Conservation (phyloP, 2,329 filamentous ascomycete genomes). For the Alternaria alternata region DNA sequence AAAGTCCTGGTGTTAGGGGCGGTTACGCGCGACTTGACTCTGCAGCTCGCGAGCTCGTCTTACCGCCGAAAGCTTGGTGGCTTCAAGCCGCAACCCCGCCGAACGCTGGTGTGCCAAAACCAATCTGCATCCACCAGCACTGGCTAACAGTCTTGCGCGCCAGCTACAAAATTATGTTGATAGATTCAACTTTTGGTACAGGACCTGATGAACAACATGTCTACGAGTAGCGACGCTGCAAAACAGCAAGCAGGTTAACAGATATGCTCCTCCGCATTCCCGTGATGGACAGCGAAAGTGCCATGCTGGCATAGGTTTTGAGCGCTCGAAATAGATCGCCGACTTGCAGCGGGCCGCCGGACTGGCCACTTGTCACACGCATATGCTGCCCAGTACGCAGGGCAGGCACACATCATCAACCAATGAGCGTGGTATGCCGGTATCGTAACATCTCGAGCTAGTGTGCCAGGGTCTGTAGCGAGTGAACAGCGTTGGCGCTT, state of each 20-base stretch:
- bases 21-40: constrained; percentile 16
- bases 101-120: background rate
- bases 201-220: background rate
- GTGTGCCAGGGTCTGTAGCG: constrained; percentile 39
- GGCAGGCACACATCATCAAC: constrained; percentile 36
- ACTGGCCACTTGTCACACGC: constrained; percentile 41
- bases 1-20: constrained; percentile 18
- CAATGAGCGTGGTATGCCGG: constrained; percentile 34
- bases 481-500: constrained; percentile 47
- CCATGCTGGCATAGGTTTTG: constrained; percentile 17
- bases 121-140: background rate
- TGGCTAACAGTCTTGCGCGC: background rate
- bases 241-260: constrained; percentile 10
- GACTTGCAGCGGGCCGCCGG: constrained; percentile 42
- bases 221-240: background rate
- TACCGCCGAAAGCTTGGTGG: constrained; percentile 19
- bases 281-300: constrained; percentile 16
- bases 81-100: constrained; percentile 14
- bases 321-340: constrained; percentile 46
- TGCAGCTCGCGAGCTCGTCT: constrained; percentile 9
- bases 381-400: constrained; percentile 38
- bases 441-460: constrained; percentile 23
- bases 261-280: constrained; percentile 29
- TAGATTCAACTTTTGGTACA: background rate
- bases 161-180: background rate